These are phyloP conservation scores for Penicillium sp. DNA, from an alignment of 2,329 filamentous ascomycete species.

Conservation along the genomic window DNA sequence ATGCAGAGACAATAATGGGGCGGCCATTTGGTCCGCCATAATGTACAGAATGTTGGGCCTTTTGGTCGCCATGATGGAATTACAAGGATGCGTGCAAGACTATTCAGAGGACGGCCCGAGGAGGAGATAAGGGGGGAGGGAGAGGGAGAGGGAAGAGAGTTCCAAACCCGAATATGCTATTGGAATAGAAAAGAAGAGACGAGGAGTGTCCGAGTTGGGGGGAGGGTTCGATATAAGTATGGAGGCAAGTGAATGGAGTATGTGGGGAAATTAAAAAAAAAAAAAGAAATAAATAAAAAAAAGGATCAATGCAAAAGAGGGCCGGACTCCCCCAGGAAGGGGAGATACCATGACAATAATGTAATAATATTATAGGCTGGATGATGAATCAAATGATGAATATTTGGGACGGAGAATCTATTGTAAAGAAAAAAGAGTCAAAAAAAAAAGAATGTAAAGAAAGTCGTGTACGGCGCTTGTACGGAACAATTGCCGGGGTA, in stretches of 20 bases:
- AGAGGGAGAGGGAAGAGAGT: neutral
- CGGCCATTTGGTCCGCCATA: conserved; percentile 95
- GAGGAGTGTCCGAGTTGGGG: conserved; percentile 10
- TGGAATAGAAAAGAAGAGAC: conserved; percentile 10
- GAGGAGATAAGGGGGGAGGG: conserved; percentile 5
- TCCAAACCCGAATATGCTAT: conserved; percentile 4
- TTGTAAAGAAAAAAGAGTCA: neutral
- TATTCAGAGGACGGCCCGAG: neutral
- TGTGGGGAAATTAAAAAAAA: conserved; percentile 23
- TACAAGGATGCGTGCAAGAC: neutral
- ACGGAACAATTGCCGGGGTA: conserved; percentile 5
- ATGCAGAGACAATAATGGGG: conserved; percentile 89
- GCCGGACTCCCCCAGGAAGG: neutral
- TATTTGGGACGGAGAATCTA: neutral
- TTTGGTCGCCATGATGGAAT: conserved; percentile 43
- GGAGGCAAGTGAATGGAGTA: conserved; percentile 14
- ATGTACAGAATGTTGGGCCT: conserved; percentile 85
- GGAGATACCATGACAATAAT: neutral
- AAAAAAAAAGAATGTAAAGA: neutral
- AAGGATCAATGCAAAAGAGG: neutral
- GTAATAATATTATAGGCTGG: neutral
- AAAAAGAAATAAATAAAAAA: conserved; percentile 13
- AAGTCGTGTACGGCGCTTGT: neutral
- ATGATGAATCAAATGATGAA: neutral
- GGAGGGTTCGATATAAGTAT: conserved; percentile 23